phyloP scores from a whole-genome alignment of 208 protist genomes.

The Acanthamoeba sp. region DNA sequence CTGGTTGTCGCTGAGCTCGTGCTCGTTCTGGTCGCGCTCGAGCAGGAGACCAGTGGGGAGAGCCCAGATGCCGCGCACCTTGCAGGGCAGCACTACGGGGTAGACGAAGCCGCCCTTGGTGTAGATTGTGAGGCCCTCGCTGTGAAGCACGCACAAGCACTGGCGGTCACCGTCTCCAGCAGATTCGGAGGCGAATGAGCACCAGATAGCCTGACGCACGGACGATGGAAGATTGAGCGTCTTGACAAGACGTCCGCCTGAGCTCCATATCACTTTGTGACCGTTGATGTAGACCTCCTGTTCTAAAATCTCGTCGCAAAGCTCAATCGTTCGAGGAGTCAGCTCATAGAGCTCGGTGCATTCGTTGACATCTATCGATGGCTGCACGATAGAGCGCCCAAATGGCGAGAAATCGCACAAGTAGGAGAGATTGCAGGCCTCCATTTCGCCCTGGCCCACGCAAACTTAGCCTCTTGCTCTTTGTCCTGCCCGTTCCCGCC shows the following conservation, averaged over 20 bases:
- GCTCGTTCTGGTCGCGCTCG: slow-evolving; percentile 37
- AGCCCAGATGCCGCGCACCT: slow-evolving; percentile 11
- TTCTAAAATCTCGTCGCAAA: not conserved
- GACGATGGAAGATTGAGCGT: slow-evolving; percentile 19
- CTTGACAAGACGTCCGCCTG: slow-evolving; percentile 32
- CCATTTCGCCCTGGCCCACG: not conserved
- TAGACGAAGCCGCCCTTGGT: slow-evolving; percentile 22
- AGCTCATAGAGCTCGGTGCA: not conserved
- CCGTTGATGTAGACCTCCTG: slow-evolving; percentile 25
- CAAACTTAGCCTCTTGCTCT: too few species aligned
- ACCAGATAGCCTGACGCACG: slow-evolving; percentile 31
- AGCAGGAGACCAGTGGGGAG: slow-evolving; percentile 18
- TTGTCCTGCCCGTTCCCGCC: not conserved
- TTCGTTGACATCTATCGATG: not conserved
- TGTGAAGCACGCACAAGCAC: slow-evolving; percentile 37
- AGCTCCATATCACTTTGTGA: slow-evolving; percentile 20
- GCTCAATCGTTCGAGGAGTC: not conserved
- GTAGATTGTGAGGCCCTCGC: slow-evolving; percentile 52
- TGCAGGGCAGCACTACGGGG: slow-evolving; percentile 65
- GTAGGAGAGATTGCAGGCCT: slow-evolving; percentile 3
- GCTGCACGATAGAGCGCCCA: not conserved
- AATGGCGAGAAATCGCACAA: slow-evolving; percentile 41
- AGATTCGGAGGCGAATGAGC: not conserved
- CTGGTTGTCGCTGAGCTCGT: not conserved
- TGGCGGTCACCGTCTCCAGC: not conserved